A percentile compares a stretch with the other conserved stretches of the same genome.
phyloP scores from a whole-genome alignment of 768 basidiomycete species.

The Leucogyrophana mollusca region DNA sequence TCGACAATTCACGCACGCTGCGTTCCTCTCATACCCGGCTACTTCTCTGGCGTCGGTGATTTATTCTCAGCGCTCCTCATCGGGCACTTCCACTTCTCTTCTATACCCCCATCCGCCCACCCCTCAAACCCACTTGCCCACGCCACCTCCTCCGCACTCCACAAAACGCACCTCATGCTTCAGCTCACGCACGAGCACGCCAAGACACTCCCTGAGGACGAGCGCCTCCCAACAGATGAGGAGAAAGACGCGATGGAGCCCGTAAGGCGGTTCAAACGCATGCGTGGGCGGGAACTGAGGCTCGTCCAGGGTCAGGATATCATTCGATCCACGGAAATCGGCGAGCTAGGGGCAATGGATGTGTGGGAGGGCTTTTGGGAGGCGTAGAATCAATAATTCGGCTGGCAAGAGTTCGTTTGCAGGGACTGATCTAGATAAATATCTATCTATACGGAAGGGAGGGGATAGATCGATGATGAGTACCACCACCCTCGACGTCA shows the following conservation, averaged over 20 bases:
- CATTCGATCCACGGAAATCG: slow-evolving; percentile 44
- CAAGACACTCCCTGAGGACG: slow-evolving; percentile 54
- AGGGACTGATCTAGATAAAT: too few relatives aligned
- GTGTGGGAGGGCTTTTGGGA: slow-evolving; percentile 37
- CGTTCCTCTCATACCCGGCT: slow-evolving; percentile 81
- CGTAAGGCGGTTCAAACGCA: slow-evolving; percentile 64
- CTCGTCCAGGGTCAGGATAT: slow-evolving; percentile 77
- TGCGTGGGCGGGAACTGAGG: slow-evolving; percentile 84
- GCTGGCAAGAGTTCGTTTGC: too few relatives aligned
- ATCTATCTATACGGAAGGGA: too few relatives aligned
- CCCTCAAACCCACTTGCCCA: slow-evolving; percentile 29
- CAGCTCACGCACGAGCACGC: slow-evolving; percentile 58
- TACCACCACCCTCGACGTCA: too few relatives aligned
- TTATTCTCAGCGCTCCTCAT: slow-evolving; percentile 92
- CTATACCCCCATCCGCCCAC: slow-evolving; percentile 23
- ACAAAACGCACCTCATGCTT: slow-evolving; percentile 75
- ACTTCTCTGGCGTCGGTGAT: slow-evolving; percentile 97
- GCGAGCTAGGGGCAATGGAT: slow-evolving; percentile 29
- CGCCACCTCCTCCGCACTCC: slow-evolving; percentile 68
- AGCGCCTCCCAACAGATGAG: slow-evolving; percentile 67
- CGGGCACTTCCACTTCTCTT: slow-evolving; percentile 60
- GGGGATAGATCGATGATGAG: too few relatives aligned
- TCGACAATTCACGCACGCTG: slow-evolving; percentile 64
- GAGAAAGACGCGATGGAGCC: slow-evolving; percentile 68
- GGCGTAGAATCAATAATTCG: too few relatives aligned